Evolutionary conservation across 2,329 filamentous ascomycete species (phyloP), one percentile per base, ranked within the genome.

Genomic region (Fusarium drepaniforme): DNA sequence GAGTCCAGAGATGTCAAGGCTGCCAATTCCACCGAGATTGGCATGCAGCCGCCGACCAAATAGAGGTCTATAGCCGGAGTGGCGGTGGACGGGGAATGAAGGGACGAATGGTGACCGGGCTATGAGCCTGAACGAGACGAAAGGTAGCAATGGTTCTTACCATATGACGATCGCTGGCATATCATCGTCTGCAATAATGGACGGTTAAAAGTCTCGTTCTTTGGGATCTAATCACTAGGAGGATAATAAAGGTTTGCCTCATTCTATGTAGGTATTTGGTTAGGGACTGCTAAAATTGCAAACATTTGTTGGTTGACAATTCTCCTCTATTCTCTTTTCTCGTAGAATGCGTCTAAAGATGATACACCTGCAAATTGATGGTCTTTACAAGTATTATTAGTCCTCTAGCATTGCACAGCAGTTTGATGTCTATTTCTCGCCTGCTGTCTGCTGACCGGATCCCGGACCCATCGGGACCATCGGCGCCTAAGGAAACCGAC

Each of bases 1-100:
- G 21, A 30, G 21, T 44, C 63, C 5, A 37, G 33, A 18, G 63
- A 65, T 40, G 25, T 65, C 49, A 65, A 58, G 16, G 63, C 63
- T 65, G 49, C 63, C 35, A 58, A 51, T 13, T 44, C 49, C 13
- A 65, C 63, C 49, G 63, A 65, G 63, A 65, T 65, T 37, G 63
- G 63, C 15, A 65, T 65, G 63, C 46, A 51, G 46, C 25, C 46
- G 5, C 46, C 46, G 8, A 13, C 46, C 25, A 51, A 51, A 30
- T 51, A 51, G n/a, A 51, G 23, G 46, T n/a, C 23, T 2, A 16
- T 23, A 4, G 8, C 44, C 44, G 13, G 21, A 9, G 44, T 25
- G 44, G 44, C 5, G 15, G 21, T 49, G 44, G 23, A 23, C 42
- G 5, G 5, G 11, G 40, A 42, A 9, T 21, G 40, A 46, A 8